phyloP scores from a whole-genome alignment of 2,329 filamentous ascomycete genomes.

The Nannizzia gypsea region DNA sequence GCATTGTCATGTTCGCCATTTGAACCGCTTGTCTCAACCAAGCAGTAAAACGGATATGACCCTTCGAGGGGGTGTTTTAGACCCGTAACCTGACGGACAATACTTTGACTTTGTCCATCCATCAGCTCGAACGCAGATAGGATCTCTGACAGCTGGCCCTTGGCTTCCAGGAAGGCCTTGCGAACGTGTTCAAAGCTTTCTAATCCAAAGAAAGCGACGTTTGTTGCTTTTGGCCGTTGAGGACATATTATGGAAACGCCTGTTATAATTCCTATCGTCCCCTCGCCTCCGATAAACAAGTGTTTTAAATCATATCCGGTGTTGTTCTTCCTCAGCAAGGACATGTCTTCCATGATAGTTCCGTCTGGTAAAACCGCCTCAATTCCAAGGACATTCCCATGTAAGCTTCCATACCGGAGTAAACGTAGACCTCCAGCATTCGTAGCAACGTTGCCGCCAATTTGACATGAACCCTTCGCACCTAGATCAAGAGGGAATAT shows the following conservation, averaged over 20 bases:
- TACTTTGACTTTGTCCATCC: conserved; percentile 69
- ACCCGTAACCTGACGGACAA: conserved; percentile 62
- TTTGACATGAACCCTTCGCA: conserved; percentile 91
- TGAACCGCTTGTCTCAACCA: conserved; percentile 91
- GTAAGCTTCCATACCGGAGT: conserved; percentile 83
- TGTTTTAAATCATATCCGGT: conserved; percentile 97
- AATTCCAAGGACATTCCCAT: conserved; percentile 82
- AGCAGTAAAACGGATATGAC: conserved; percentile 85
- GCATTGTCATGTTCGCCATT: conserved; percentile 86
- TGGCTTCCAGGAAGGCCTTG: conserved; percentile 75
- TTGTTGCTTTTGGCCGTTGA: conserved; percentile 73
- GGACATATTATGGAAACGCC: conserved; percentile 82
- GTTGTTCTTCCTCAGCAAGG: conserved; percentile 90
- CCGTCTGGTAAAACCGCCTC: conserved; percentile 91
- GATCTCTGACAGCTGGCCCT: conserved; percentile 83
- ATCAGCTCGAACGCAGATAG: conserved; percentile 96
- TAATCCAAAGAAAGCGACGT: conserved; percentile 88
- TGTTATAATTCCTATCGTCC: conserved; percentile 89
- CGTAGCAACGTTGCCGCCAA: conserved; percentile 90
- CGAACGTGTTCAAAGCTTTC: conserved; percentile 85
- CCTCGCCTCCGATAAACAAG: conserved; percentile 89
- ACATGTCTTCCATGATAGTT: conserved; percentile 80
- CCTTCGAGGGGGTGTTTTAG: conserved; percentile 71
- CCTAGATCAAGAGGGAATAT: conserved; percentile 96
- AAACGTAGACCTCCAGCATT: conserved; percentile 88